Base-by-base conservation (phyloP, 1,139 yeast species). In the Yamadazyma siamensis region DNA sequence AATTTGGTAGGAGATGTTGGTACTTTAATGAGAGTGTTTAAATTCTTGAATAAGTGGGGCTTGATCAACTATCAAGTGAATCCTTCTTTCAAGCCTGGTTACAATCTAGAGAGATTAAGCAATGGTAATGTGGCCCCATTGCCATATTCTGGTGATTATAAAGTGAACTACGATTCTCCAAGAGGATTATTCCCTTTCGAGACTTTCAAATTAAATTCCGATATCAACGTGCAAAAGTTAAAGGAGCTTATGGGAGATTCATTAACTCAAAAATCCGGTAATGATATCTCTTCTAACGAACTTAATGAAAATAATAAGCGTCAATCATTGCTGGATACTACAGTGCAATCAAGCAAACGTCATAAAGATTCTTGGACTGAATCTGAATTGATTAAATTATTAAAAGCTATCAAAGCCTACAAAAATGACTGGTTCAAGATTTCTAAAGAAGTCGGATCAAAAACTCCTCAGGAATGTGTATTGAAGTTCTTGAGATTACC, bases 1-100 rank as follows among this genome's bases (percentile, higher is more conserved):
- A 91, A 89, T 50, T 71, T 94, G 40, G 94, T 88, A 14, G 98
- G 98, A 24, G 98, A 94, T 63, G 97, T 89, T 8, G 95, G 96
- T 13, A 82, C 96, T 1, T 73, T 94, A 38, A 78, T 91, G 75
- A 74, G 99, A 42, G 77, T 91, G 8, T 96, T 88, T 54, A 76
- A 86, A 40, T 91, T 94, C 51, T 67, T 94, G 41, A 89, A 79
- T 51, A 86, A 84, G 56, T 94, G 99, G 99, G 99, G 99, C 0
- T 66, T 94, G 36, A 87, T 94, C 34, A 94, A 94, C 56, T 94
- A 94, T 53, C 98, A 91, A 58, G 96, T 81, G 1, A 70, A 75
- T 42, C 84, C 89, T 2, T 80, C 75, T 40, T 61, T 76, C 38
- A 71, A 77, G 44, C 87, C 89, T 2, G 76, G 77, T 26, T 73